Evolutionary conservation across 306 rosid genomes (phyloP), one percentile per base, ranked within the genome.

Genomic region (Benincasa hispida): DNA sequence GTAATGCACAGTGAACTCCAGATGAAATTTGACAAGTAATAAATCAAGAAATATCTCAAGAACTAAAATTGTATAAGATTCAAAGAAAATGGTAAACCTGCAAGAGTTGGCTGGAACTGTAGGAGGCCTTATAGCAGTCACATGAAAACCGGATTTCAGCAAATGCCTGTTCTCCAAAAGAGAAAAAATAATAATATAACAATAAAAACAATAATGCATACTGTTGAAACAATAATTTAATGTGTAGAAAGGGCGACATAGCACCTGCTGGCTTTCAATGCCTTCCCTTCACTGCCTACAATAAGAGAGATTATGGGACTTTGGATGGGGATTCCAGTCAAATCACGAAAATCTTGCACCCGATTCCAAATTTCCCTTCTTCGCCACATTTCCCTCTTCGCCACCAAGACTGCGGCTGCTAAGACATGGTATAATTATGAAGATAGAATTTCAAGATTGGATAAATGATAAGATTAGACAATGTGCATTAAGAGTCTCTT

Each of bases 61-160:
- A 54, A 51, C 8, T 18, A 45, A 6, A 22, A 69, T 25, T 41
- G n/a, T 22, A 54, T 19, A 32, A 74, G 58, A 74, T 51, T 34
- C 45, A 76, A 76, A 27, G 42, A 24, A 59, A 45, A 76, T 22
- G 54, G 18, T 15, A 61, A 81, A 94, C 99, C 99, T 90, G 99
- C 99, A 94, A 17, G 96, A 90, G 86, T 94, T 92, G 48, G 95
- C 93, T 63, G 97, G 91, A 85, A 94, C 99, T 1, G 96, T 90
- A 58, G 99, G 98, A 54, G 98, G 98, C 79, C 96, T 83, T 72
- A 94, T 94, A 62, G 98, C 98, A 42, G 96, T 90, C 77, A 94
- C 96, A 25, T 92, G 99, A 78, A 94, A 91, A 79, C 99, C 99
- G 56, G 97, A 87, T 84, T 87, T 87, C 85, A 94, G 75, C 87